phyloP scores from a whole-genome alignment of 2,329 filamentous ascomycete species.

The Colletotrichum tabaci region DNA sequence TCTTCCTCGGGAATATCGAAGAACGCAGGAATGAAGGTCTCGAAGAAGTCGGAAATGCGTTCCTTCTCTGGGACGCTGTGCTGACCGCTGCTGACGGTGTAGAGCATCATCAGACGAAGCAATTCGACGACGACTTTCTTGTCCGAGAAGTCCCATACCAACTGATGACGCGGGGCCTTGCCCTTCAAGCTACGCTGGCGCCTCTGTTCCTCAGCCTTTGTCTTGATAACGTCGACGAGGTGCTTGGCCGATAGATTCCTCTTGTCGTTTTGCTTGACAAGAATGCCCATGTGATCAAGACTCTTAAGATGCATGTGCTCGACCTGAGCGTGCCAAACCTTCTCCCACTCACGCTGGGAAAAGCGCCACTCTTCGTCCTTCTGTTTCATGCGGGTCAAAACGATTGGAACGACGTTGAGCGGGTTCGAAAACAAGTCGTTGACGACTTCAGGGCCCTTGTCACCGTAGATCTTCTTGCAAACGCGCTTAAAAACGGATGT shows the following conservation, averaged over 20 bases:
- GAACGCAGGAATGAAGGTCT: slow-evolving; percentile 82
- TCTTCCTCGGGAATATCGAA: slow-evolving; percentile 82
- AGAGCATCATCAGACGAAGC: slow-evolving; percentile 74
- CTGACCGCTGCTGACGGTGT: slow-evolving; percentile 77
- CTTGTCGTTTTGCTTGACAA: slow-evolving; percentile 91
- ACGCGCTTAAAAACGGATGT: slow-evolving; percentile 97
- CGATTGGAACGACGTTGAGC: slow-evolving; percentile 88
- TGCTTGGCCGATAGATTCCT: slow-evolving; percentile 91
- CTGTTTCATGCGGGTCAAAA: slow-evolving; percentile 91
- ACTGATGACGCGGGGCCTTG: slow-evolving; percentile 78
- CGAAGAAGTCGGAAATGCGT: slow-evolving; percentile 81
- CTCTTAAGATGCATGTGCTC: slow-evolving; percentile 96
- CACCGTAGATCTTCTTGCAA: slow-evolving; percentile 97
- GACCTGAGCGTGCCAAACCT: slow-evolving; percentile 97
- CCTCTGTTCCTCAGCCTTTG: slow-evolving; percentile 91
- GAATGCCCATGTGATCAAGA: slow-evolving; percentile 95
- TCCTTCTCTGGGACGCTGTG: slow-evolving; percentile 81
- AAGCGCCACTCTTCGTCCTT: slow-evolving; percentile 99
- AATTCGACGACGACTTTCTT: slow-evolving; percentile 76
- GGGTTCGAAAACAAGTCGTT: slow-evolving; percentile 88
- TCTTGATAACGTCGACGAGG: slow-evolving; percentile 90
- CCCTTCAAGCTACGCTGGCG: slow-evolving; percentile 76
- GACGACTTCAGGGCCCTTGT: slow-evolving; percentile 87
- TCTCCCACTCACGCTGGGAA: slow-evolving; percentile 97
- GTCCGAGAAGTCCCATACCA: slow-evolving; percentile 81